Conservation (phyloP, 108 stramenopile species). For the Schizochytrium sp. region DNA sequence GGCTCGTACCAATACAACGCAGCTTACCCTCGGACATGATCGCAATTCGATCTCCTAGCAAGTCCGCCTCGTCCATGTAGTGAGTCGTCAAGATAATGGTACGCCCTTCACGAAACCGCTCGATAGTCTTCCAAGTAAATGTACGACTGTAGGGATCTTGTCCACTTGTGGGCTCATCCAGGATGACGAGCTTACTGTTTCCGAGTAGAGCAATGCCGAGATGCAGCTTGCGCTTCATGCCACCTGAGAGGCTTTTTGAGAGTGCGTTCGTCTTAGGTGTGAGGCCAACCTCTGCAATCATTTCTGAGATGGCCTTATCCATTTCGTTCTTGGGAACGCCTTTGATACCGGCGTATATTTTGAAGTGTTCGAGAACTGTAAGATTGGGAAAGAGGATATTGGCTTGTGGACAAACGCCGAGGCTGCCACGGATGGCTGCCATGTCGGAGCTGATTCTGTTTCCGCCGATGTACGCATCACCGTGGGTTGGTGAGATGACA, state of each 20-base stretch:
- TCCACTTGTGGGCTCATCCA: conserved; percentile 87
- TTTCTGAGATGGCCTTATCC: conserved; percentile 28
- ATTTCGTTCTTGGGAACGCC: conserved; percentile 58
- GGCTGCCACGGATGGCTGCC: conserved; percentile 35
- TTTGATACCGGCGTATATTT: conserved; percentile 83
- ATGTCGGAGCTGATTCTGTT: conserved; percentile 51
- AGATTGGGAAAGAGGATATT: conserved; percentile 88
- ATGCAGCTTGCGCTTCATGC: conserved; percentile 90
- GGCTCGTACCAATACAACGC: conserved; percentile 76
- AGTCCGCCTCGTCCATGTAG: conserved; percentile 85
- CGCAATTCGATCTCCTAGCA: conserved; percentile 81
- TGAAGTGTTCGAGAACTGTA: conserved; percentile 88
- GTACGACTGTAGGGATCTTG: conserved; percentile 71
- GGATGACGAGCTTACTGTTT: conserved; percentile 79
- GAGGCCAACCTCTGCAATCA: conserved; percentile 72
- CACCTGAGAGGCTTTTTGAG: conserved; percentile 81
- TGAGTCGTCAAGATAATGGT: conserved; percentile 81
- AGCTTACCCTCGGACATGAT: conserved; percentile 80
- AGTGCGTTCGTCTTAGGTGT: conserved; percentile 71
- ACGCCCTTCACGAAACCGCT: conserved; percentile 79
- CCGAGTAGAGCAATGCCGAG: conserved; percentile 87
- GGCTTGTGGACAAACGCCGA: conserved; percentile 94
- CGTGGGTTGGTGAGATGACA: conserved; percentile 29
- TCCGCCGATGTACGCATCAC: conserved; percentile 69
- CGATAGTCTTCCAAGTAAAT: conserved; percentile 88